Base-by-base conservation (phyloP, 768 basidiomycete species). In the Suillus paluster region DNA sequence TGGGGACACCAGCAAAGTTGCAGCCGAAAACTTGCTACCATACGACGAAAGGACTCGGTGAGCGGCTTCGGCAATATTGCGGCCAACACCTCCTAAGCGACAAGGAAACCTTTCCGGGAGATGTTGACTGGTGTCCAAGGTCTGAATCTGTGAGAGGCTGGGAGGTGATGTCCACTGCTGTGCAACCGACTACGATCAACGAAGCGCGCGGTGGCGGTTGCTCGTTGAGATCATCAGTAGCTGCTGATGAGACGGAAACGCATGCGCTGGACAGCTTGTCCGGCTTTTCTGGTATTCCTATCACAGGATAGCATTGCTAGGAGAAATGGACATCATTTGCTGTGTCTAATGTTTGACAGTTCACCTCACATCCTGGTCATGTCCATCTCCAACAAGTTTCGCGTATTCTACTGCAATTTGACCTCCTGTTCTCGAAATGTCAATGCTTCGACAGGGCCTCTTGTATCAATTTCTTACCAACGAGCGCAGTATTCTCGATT, bases 21-120 rank as follows among this genome's bases (percentile, higher is more conserved):
- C 75, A 14, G 64, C 33, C 6, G 72, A 60, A 21, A 60, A 48
- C 19, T 68, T 60, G 14, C 59, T 62, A 21, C 68, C 66, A 10
- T 75, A 66, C 8, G 75, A 73, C 46, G 77, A 69, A 63, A 88
- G 71, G 6, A 90, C 73, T 33, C 92, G 86, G 71, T 92, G 88
- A 7, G 94, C 84, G 1, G 95, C 93, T 73, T 98, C 95, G 3
- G 96, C 92, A 46, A 99, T 86, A 72, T 99, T 99, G n/a, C 96
- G 88, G 1, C 86, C 95, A 15, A 99, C 97, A 33, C 97, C 97
- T 1, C 97, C 97, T n/a, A 6, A 92, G 78, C 0, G 90, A 83
- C 42, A 96, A 63, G 17, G 80, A 77, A 27, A 99, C 86, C 14
- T 72, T 78, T 11, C 97, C 97, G 0, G 95, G 94, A 12, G 83